Conservation (phyloP, 164 flowering plant genomes). For the Liquidambar formosana region DNA sequence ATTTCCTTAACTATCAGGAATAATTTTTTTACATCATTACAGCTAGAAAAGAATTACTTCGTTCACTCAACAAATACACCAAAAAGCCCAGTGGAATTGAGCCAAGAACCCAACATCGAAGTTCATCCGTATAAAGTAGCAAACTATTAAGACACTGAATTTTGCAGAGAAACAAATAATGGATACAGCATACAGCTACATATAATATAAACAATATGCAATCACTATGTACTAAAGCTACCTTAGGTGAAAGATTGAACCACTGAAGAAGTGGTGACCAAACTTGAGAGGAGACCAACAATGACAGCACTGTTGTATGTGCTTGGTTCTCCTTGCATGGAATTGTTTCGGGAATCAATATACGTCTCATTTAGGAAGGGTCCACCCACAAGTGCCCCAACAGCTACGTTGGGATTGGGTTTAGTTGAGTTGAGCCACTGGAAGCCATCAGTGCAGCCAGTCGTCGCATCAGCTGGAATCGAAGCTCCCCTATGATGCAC, state of each 20-base stretch:
- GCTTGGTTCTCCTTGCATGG: constrained; percentile 83
- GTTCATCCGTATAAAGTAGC: too few relatives aligned
- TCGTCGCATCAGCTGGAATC: constrained; percentile 62
- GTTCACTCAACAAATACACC: too few relatives aligned
- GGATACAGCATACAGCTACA: too few relatives aligned
- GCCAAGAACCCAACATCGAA: too few relatives aligned
- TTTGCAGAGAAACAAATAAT: too few relatives aligned
- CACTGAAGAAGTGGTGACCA: constrained; percentile 83
- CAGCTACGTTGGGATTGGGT: constrained; percentile 84
- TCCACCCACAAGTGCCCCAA: constrained; percentile 89
- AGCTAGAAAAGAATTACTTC: too few relatives aligned
- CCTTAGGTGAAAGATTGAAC: constrained; percentile 56
- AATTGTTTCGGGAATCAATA: constrained; percentile 69
- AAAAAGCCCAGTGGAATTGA: too few relatives aligned
- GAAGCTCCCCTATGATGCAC: constrained; percentile 99
- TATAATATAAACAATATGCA: too few relatives aligned
- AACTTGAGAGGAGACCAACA: constrained; percentile 78
- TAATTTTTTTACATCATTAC: too few relatives aligned
- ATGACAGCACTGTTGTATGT: constrained; percentile 83
- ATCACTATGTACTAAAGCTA: constrained; percentile 2
- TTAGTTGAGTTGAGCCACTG: constrained; percentile 56
- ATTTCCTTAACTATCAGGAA: too few relatives aligned
- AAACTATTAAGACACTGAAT: too few relatives aligned
- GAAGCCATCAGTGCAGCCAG: constrained; percentile 74
- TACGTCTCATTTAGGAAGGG: constrained; percentile 77